Evolutionary conservation across 78 protist genomes (phyloP), one percentile per base, ranked within the genome.

Genomic region (Polysphondylium violaceum): DNA sequence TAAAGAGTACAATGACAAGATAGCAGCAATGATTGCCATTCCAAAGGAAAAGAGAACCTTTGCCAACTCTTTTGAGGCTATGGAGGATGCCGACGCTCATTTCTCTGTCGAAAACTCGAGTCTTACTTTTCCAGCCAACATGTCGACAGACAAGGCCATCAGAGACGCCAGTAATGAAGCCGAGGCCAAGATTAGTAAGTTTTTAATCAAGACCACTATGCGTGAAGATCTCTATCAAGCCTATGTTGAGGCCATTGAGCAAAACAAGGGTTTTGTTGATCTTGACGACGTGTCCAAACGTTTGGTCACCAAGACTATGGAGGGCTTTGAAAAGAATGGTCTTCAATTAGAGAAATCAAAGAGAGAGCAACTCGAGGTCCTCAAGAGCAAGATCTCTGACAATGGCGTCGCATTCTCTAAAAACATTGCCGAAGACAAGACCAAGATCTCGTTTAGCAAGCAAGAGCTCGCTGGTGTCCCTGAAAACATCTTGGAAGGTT

Each of bases 391-490:
- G 8, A 59, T 93, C 63, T 41, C 76, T n/a, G 96, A 93, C 17
- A 29, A 38, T 17, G 23, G 56, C 16, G 87, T 69, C 8, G 5
- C 58, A 55, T 95, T 85, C 43, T 6, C 47, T 2, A 55, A 89
- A 76, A 90, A 95, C 35, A 1, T 95, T 27, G 77, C 93, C 2
- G 97, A 95, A 19, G 97, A 95, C 61, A 63, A 73, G 44, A 87
- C 96, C 5, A 76, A 47, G 21, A 11, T 90, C 2, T 31, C 25
- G 0, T 81, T 93, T 67, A n/a, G 89, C 2, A 23, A 14, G 43
- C 90, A 73, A 1, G 86, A 89, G 21, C 93, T 95, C 12, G 64
- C 29, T 11, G 97, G 97, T 36, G 47, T 93, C n/a, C 93, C 94
- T 21, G 93, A 89, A 38, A 91, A 95, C 2, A 60, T 71, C 0